Conservation (phyloP, 768 basidiomycete genomes). For the Trametes elegans region DNA sequence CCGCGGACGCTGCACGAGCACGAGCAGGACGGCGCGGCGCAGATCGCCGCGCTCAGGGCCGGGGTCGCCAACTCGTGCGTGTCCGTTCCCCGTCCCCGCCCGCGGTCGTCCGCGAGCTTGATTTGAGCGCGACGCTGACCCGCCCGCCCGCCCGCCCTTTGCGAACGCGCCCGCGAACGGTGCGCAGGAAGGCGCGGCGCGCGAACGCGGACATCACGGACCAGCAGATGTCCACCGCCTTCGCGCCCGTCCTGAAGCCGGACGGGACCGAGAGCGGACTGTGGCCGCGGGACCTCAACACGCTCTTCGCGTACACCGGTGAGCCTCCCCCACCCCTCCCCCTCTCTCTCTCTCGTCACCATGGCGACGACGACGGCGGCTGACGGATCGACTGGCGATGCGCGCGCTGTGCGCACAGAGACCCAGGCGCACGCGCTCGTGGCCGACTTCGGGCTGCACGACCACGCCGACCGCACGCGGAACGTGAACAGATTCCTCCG, state of each 20-base stretch:
- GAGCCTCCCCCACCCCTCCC: conserved; percentile 23
- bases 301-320: conserved; percentile 55
- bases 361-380: background rate
- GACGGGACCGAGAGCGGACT: conserved; percentile 47
- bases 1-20: conserved; percentile 48
- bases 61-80: conserved; percentile 57
- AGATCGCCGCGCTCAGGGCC: conserved; percentile 42
- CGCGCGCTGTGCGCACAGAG: too few species aligned
- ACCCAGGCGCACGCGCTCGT: conserved; percentile 41
- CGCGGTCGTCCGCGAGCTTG: too few species aligned
- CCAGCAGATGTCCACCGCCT: conserved; percentile 40
- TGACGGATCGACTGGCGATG: conserved; percentile 32
- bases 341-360: background rate
- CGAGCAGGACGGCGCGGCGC: conserved; percentile 40
- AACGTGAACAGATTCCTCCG: conserved; percentile 57
- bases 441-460: conserved; percentile 47
- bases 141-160: too few species aligned
- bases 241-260: conserved; percentile 45
- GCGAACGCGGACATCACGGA: conserved; percentile 41
- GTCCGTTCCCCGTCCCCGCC: background rate
- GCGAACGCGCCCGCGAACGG: too few species aligned
- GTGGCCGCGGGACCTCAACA: conserved; percentile 50
- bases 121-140: too few species aligned
- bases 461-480: conserved; percentile 38
- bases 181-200: conserved; percentile 46